A percentile compares a stretch with the other conserved stretches of the same genome.
Conservation (phyloP, 2,329 filamentous ascomycete genomes). For the Colletotrichum tropicicola region DNA sequence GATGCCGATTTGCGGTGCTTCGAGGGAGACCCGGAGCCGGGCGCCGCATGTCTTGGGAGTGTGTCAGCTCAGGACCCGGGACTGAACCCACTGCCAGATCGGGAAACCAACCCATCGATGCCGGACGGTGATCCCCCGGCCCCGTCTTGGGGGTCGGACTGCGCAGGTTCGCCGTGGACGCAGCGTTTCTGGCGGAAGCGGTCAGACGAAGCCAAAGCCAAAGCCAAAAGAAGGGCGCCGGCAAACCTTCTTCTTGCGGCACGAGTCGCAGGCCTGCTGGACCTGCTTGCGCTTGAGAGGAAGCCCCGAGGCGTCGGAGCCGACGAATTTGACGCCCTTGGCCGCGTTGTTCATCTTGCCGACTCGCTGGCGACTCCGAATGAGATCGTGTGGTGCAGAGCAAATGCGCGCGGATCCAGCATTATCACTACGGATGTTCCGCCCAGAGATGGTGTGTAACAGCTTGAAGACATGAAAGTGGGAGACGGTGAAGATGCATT, state of each 20-base stretch:
- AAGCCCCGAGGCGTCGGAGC: slow-evolving; percentile 61
- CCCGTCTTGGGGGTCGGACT: slow-evolving; percentile 5
- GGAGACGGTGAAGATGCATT: slow-evolving; percentile 22
- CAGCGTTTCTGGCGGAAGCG: slow-evolving; percentile 50
- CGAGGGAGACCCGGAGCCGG: neutral
- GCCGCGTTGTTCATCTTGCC: slow-evolving; percentile 27
- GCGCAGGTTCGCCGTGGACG: slow-evolving; percentile 47
- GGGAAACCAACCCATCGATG: slow-evolving; percentile 25
- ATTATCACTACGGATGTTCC: slow-evolving; percentile 10
- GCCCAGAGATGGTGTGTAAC: neutral
- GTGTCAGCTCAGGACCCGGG: slow-evolving; percentile 2
- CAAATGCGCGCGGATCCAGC: neutral
- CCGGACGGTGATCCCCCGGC: slow-evolving; percentile 2
- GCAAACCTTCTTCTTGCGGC: slow-evolving; percentile 63
- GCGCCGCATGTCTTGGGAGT: neutral
- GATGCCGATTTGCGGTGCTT: slow-evolving; percentile 14
- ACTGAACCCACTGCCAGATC: slow-evolving; percentile 16
- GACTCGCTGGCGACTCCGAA: neutral
- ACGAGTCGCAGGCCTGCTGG: slow-evolving; percentile 63
- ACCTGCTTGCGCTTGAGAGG: slow-evolving; percentile 69
- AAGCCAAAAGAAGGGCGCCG: neutral
- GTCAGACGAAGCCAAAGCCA: neutral
- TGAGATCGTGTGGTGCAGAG: neutral
- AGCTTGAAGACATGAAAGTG: neutral
- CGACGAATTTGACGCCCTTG: slow-evolving; percentile 63